Percentiles rank a stretch among this genome's conserved stretches.
These are phyloP conservation scores for Candida sp. DNA, from an alignment of 1,139 yeast genomes.

Conservation along the genomic window DNA sequence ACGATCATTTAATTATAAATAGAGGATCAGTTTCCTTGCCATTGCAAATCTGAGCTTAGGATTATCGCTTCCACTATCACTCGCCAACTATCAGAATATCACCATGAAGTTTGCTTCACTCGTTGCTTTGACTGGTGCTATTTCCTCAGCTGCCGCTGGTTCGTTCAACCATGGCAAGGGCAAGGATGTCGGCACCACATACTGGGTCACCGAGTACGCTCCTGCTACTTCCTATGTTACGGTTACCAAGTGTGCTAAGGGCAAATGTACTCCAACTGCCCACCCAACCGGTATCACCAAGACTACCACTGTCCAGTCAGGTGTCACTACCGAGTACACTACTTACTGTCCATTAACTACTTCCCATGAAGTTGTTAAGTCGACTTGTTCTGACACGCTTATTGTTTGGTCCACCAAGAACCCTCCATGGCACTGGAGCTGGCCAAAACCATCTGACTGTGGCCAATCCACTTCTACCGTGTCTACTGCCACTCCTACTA, in stretches of 20 bases:
- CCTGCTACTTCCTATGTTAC: slow-evolving; percentile 21
- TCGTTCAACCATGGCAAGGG: neutral
- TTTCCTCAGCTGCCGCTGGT: neutral
- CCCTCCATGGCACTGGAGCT: slow-evolving; percentile 2
- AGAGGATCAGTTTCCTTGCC: neutral
- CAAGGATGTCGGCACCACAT: neutral
- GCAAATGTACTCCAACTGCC: slow-evolving; percentile 22
- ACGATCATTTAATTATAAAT: neutral
- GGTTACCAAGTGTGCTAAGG: slow-evolving; percentile 22
- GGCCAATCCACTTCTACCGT: neutral
- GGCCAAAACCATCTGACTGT: slow-evolving; percentile 3
- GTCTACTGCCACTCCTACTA: neutral
- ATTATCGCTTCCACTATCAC: neutral
- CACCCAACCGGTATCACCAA: slow-evolving; percentile 31
- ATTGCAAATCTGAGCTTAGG: neutral
- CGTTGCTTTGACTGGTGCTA: slow-evolving; percentile 1
- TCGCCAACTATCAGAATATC: too few relatives aligned
- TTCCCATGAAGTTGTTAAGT: slow-evolving; percentile 4
- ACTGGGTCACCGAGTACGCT: slow-evolving; percentile 7
- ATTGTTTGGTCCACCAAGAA: slow-evolving; percentile 3
- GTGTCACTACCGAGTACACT: slow-evolving; percentile 22
- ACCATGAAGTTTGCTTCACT: slow-evolving; percentile 2
- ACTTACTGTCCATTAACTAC: slow-evolving; percentile 28
- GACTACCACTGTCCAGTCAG: slow-evolving; percentile 4
- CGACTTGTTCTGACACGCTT: slow-evolving; percentile 1